Evolutionary conservation across 2,329 filamentous ascomycete genomes (phyloP), one percentile per base, ranked within the genome.

Genomic region (Pseudogymnoascus sp.): DNA sequence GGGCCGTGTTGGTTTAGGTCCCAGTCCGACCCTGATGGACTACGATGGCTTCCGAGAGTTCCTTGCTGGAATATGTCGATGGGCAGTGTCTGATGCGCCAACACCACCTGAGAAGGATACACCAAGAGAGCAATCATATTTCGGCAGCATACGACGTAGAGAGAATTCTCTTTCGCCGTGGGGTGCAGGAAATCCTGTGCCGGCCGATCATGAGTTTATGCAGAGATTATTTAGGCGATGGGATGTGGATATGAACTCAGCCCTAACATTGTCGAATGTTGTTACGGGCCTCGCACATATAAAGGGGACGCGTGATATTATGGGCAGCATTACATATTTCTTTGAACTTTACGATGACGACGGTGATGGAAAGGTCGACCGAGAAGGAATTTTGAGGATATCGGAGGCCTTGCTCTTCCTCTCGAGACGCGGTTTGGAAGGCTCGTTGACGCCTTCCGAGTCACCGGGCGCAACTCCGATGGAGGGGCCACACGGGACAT

Each of bases 311-410:
- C 87, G 88, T 54, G 94, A 99, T 74, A 97, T 99, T 66, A 97
- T 99, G 93, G 90, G 90, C 30, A 94, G 90, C 62, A 97, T 99
- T 70, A 94, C 87, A 63, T 97, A 97, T 75, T 97, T 99, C 74
- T 99, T 99, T 68, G 90, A 97, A 70, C 83, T 99, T 0, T 97
- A 97, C 73, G 94, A 99, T 71, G 93, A 99, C 66, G 88, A 93
- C 69, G 84, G 86, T 1, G 92, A 96, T 71, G 94, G 94, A 25
- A 91, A 85, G 68, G 92, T 99, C 4, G 94, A 97, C 70, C 86
- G 94, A 9, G 94, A 99, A 74, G 94, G 94, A 5, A 99, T 99
- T 62, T 75, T 99, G 47, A 82, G 92, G 50, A 97, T 99, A 71
- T 97, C 92, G 0, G 94, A 99, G 74, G 91, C 93, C 0, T 78